Percentiles rank a stretch among this genome's conserved stretches.
Evolutionary conservation across 1,139 yeast genomes (phyloP).

Genomic region (Hyphopichia fennica): DNA sequence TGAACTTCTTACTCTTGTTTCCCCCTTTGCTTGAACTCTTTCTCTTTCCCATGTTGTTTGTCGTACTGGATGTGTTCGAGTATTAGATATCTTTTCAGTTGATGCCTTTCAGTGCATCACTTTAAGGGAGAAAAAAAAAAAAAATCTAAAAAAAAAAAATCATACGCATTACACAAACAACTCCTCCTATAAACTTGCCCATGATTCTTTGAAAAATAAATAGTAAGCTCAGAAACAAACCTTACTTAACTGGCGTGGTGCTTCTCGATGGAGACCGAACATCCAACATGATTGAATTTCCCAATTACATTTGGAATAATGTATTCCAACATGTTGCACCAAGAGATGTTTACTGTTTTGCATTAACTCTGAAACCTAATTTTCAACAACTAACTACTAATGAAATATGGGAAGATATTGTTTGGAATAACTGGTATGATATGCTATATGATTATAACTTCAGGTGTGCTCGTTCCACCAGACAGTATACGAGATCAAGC

Average conservation of each 20-base stretch:
- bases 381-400: background rate
- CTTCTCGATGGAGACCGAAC: no score
- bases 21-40: constrained; percentile 14
- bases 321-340: background rate
- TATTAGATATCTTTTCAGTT: background rate
- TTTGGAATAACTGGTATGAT: background rate
- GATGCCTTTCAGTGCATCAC: background rate
- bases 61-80: background rate
- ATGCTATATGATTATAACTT: background rate
- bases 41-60: constrained; percentile 23
- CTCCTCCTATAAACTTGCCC: no score
- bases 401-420: background rate
- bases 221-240: no score
- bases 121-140: background rate
- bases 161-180: background rate
- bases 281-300: background rate
- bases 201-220: no score
- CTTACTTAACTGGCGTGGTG: no score
- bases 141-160: no score
- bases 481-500: no score
- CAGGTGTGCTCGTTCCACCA: no score
- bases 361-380: background rate
- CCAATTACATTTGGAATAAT: background rate
- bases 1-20: constrained; percentile 38
- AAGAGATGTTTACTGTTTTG: background rate